phyloP scores from a whole-genome alignment of 2,329 filamentous ascomycete genomes.

The Colletotrichum filicis region DNA sequence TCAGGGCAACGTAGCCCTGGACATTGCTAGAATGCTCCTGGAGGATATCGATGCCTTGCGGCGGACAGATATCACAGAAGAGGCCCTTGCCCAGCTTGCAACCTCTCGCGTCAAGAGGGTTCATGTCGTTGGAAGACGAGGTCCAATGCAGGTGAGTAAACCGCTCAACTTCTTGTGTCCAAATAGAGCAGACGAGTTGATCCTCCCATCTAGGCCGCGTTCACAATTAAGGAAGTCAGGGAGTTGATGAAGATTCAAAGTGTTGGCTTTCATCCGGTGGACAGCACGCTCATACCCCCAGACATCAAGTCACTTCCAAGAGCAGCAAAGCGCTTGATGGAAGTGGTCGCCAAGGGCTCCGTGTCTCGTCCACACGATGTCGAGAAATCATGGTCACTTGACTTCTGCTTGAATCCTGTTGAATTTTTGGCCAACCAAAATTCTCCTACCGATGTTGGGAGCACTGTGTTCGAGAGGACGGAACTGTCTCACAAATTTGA shows the following conservation, averaged over 20 bases:
- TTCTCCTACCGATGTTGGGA: constrained; percentile 63
- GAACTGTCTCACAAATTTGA: constrained; percentile 66
- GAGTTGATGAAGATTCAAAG: constrained; percentile 83
- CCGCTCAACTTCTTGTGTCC: not conserved
- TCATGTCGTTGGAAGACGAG: constrained; percentile 87
- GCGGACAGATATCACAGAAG: constrained; percentile 89
- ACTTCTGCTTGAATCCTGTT: constrained; percentile 84
- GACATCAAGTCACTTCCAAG: constrained; percentile 78
- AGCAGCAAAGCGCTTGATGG: constrained; percentile 79
- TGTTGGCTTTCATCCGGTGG: constrained; percentile 78
- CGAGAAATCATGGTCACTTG: constrained; percentile 81
- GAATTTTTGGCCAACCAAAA: constrained; percentile 67
- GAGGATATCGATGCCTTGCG: constrained; percentile 78
- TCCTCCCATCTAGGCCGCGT: constrained; percentile 75
- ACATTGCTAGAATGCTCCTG: constrained; percentile 89
- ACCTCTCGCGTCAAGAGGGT: constrained; percentile 82
- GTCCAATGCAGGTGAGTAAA: constrained; percentile 80
- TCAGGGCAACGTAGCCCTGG: constrained; percentile 95
- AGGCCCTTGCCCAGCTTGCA: constrained; percentile 79
- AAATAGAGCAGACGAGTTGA: not conserved
- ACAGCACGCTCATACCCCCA: constrained; percentile 72
- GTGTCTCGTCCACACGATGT: constrained; percentile 57
- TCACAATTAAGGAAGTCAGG: constrained; percentile 93
- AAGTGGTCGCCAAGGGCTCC: constrained; percentile 83
- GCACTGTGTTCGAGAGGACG: constrained; percentile 75